Evolutionary conservation across 2,329 filamentous ascomycete genomes (phyloP), one percentile per base, ranked within the genome.

Genomic region (Cercospora sp.): DNA sequence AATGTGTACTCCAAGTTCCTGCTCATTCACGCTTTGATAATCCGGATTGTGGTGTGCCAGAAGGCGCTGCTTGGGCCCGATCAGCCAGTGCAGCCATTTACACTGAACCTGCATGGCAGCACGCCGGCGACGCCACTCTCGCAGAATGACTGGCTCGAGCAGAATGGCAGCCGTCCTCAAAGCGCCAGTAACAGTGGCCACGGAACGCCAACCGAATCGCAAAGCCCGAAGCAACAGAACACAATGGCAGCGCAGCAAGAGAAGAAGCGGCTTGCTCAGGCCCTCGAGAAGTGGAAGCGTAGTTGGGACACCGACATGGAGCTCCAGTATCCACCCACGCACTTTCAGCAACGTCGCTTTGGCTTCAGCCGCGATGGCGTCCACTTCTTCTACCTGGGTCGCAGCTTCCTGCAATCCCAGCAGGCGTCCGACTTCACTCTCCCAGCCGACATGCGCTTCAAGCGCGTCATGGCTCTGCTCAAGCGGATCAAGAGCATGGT

Each of bases 1-100:
- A 93, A 92, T 73, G 81, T 90, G 2, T 91, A 89, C 74, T 89
- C 88, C 40, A 93, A 93, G 75, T 92, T 92, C 74, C 86, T 93
- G 65, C 79, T 93, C 58, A 87, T 93, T 7, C 90, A 93, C 74
- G 87, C 86, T 12, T 81, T 93, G 63, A 84, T 91, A 65, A 83
- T 87, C 5, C 84, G 91, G 71, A 86, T 92, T 70, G 87, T 83
- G 81, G 79, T 81, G 64, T 79, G 81, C 51, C 85, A 85, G 73
- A 83, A 81, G 69, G 73, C 81, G 16, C 60, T 77, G n/a, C 68
- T 76, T 32, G 71, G 72, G 43, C 74, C 75, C 8, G 73, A 77
- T 18, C 69, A 67, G 18, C 63, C 69, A 9, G 70, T 73, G 66
- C 72, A 74, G 28, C 65, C 71, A 68, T 72, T 79, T 59, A 77